Conservation (phyloP, 2,329 filamentous ascomycete genomes). For the Pseudovirgaria hyperparasitica region DNA sequence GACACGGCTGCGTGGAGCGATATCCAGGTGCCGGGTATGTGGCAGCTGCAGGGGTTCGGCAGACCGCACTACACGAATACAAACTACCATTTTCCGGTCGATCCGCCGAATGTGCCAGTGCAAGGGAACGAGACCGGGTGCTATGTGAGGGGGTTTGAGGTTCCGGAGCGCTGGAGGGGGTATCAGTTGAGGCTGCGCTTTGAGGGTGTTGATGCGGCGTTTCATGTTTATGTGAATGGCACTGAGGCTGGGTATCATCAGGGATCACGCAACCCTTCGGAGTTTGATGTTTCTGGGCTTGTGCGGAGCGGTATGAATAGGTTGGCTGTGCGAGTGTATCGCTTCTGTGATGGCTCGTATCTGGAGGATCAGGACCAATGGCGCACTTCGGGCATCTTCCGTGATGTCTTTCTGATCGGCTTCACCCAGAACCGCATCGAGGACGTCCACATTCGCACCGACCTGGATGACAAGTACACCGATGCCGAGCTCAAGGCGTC, state of each 20-base stretch:
- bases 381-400: slow-evolving; percentile 41
- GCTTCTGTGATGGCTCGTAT: slow-evolving; percentile 56
- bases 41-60: slow-evolving; percentile 58
- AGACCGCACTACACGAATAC: slow-evolving; percentile 58
- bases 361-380: slow-evolving; percentile 45
- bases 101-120: slow-evolving; percentile 47
- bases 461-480: slow-evolving; percentile 39
- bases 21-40: slow-evolving; percentile 52
- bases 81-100: slow-evolving; percentile 51
- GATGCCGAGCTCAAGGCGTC: slow-evolving; percentile 38
- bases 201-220: slow-evolving; percentile 60
- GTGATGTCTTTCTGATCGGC: slow-evolving; percentile 50
- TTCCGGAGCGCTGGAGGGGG: slow-evolving; percentile 38
- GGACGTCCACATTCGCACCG: slow-evolving; percentile 44
- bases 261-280: slow-evolving; percentile 53
- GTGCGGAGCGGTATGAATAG: slow-evolving; percentile 39
- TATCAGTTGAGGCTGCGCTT: slow-evolving; percentile 51
- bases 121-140: slow-evolving; percentile 52
- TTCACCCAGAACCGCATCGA: slow-evolving; percentile 43
- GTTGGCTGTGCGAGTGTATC: slow-evolving; percentile 54
- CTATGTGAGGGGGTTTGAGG: slow-evolving; percentile 43
- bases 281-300: slow-evolving; percentile 51
- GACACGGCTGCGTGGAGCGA: slow-evolving; percentile 34
- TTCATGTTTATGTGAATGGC: slow-evolving; percentile 57
- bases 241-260: slow-evolving; percentile 53